Evolutionary conservation across 208 protist genomes (phyloP).

Genomic region (Crithidia acanthocephali): DNA sequence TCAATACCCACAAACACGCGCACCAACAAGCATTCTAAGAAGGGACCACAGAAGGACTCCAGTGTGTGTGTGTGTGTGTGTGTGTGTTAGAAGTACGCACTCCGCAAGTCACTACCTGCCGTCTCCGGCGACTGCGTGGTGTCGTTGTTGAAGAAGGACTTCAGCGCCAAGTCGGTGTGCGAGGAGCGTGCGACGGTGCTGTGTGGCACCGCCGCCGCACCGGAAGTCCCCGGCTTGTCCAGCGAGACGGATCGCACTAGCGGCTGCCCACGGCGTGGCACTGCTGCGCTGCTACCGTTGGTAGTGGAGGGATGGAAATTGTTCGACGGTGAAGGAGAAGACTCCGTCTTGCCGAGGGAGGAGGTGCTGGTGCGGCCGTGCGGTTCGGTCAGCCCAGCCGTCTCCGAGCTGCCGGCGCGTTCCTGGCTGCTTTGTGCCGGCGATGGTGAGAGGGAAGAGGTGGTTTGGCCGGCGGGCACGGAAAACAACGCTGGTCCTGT

Average conservation of each 20-base stretch:
- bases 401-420: conserved; percentile 32
- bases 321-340: conserved; percentile 2
- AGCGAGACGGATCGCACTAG: neutral
- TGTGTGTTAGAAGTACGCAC: conserved; percentile 52
- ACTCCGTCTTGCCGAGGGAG: conserved; percentile 19
- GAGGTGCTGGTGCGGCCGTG: conserved; percentile 28
- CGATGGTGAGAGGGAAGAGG: conserved; percentile 17
- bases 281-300: neutral
- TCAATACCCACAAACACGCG: too few relatives aligned
- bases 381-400: conserved; percentile 31
- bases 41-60: too few relatives aligned
- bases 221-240: neutral
- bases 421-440: conserved; percentile 28
- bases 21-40: too few relatives aligned
- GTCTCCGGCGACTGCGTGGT: conserved; percentile 8
- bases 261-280: neutral
- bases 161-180: conserved; percentile 31
- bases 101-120: conserved; percentile 16
- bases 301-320: neutral
- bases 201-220: too few relatives aligned
- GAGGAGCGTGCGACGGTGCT: conserved; percentile 3
- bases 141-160: conserved; percentile 46
- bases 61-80: too few relatives aligned
- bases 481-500: neutral
- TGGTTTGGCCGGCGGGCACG: neutral